Evolutionary conservation across 306 rosid species (phyloP), one percentile per base, ranked within the genome.

Genomic region (Lablab purpureus): DNA sequence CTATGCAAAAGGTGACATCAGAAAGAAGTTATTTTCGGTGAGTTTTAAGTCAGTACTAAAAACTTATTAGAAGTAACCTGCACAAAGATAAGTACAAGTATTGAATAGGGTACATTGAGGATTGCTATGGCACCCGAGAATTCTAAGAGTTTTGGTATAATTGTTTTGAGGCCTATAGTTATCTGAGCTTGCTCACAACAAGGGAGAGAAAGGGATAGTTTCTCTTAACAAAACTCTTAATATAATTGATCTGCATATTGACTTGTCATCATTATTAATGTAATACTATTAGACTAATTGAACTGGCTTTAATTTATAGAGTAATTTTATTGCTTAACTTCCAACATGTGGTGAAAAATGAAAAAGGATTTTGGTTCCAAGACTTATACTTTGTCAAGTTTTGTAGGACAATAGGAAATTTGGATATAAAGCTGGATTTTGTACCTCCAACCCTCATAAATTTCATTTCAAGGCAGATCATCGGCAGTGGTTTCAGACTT

Each of bases 11-110:
- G 92, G 98, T 96, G 85, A 82, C 94, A 10, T 40, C 90, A 6
- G 90, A 89, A 68, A 75, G 99, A 85, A 93, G 99, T 86, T 96
- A 93, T 86, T 90, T 96, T 70, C 93, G 99, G 98, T 96, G 85
- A 85, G 94, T 81, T 60, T 50, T 56, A 41, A 54, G 28, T 19
- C 28, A 73, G 75, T 54, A 71, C 51, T 75, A 8, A 21, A 40
- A 43, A 34, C 10, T 75, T 10, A 45, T 75, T 10, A 45, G 52
- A 30, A 69, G 9, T 34, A 58, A 13, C 40, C 28, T 54, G 70
- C 41, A 62, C 46, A 62, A 21, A 6, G 8, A 19, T 27, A 21
- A 46, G 40, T 19, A 68, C 4, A 28, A 19, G 17, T 71, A 43
- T 76, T 52, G 7, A 49, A 18, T 25, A 17, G 1, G 45, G 12